phyloP scores from a whole-genome alignment of 2,329 filamentous ascomycete species.

The Colletotrichum sp. region DNA sequence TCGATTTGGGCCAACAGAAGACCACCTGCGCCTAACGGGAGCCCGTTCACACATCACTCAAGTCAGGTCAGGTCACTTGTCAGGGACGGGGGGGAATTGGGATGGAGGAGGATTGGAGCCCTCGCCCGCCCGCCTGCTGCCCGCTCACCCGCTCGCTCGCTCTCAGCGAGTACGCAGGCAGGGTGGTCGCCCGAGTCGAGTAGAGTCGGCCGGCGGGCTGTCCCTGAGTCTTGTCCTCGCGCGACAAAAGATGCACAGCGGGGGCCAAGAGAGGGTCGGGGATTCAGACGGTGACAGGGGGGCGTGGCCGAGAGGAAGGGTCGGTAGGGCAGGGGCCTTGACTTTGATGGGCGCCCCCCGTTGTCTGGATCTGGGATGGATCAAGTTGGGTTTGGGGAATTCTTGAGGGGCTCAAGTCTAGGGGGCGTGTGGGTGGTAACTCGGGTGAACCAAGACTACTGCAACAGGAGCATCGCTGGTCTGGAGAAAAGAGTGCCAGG shows the following conservation, averaged over 20 bases:
- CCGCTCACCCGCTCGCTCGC: background rate
- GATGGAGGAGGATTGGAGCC: background rate
- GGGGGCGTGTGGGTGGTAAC: background rate
- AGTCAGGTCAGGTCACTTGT: background rate
- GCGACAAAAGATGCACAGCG: slow-evolving; percentile 4
- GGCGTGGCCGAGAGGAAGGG: background rate
- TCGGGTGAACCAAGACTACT: background rate
- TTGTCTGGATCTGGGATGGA: slow-evolving; percentile 4
- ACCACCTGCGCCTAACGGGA: background rate
- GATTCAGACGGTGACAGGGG: slow-evolving; percentile 2
- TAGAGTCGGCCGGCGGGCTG: background rate
- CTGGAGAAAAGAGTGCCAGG: background rate
- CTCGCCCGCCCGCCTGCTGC: background rate
- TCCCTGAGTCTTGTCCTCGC: background rate
- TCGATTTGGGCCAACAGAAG: background rate
- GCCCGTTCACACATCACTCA: background rate
- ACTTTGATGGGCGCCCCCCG: slow-evolving; percentile 1
- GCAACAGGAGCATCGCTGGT: background rate
- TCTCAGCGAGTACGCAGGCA: background rate
- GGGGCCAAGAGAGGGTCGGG: slow-evolving; percentile 9
- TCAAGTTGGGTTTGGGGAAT: slow-evolving; percentile 4
- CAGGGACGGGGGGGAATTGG: background rate
- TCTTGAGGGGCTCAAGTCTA: background rate
- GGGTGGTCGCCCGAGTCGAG: slow-evolving; percentile 3
- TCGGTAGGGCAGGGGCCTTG: background rate